These are phyloP conservation scores for Plasmodium falciparum DNA, from an alignment of 169 alveolate genomes.

Conservation along the genomic window DNA sequence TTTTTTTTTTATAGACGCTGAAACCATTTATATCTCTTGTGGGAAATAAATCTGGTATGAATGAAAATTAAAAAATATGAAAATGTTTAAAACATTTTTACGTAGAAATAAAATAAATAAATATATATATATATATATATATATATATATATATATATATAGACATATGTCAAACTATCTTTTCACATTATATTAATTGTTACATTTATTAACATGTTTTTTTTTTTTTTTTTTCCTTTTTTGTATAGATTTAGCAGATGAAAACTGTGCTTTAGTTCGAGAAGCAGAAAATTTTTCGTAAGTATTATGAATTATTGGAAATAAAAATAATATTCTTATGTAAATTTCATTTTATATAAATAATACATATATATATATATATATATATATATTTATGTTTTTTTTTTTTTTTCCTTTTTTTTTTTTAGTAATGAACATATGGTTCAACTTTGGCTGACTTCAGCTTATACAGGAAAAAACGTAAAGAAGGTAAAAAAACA, in stretches of 20 bases:
- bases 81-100: not conserved
- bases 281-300: slow-evolving; percentile 52
- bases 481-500: slow-evolving; percentile 58
- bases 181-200: too few relatives aligned
- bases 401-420: not conserved
- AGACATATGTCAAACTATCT: not conserved
- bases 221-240: slow-evolving; percentile 15
- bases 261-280: slow-evolving; percentile 15
- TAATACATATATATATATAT: not conserved
- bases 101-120: not conserved
- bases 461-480: slow-evolving; percentile 68
- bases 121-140: not conserved
- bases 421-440: slow-evolving; percentile 39
- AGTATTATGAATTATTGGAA: not conserved
- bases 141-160: not conserved
- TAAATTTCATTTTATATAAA: not conserved
- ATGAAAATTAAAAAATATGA: not conserved
- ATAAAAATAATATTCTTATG: not conserved
- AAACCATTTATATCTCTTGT: slow-evolving; percentile 77
- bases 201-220: too few relatives aligned
- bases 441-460: slow-evolving; percentile 71
- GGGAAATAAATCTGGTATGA: slow-evolving; percentile 62
- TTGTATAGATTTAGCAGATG: slow-evolving; percentile 27
- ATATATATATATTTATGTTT: not conserved
- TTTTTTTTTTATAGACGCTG: slow-evolving; percentile 34